A percentile compares a stretch with the other conserved stretches of the same genome.
These are phyloP conservation scores for Vitis amurensis DNA, from an alignment of 164 flowering plant species.

Conservation along the genomic window DNA sequence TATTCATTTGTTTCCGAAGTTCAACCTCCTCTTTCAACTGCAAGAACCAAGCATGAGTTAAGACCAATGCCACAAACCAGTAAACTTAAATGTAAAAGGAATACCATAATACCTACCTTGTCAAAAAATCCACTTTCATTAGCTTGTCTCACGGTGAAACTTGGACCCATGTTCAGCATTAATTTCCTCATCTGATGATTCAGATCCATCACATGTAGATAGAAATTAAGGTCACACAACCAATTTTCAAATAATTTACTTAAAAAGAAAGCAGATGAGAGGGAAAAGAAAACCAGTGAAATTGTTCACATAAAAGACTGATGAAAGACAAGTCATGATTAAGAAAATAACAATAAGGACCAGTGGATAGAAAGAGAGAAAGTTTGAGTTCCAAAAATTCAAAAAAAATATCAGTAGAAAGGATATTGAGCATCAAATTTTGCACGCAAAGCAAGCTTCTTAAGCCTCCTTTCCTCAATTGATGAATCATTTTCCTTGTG, in stretches of 20 bases:
- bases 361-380: background rate
- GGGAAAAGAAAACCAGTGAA: background rate
- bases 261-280: background rate
- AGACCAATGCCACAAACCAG: background rate
- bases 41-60: conserved; percentile 15
- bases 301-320: background rate
- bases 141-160: conserved; percentile 29
- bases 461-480: conserved; percentile 65
- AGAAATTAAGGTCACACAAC: conserved; percentile 50
- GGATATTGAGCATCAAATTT: conserved; percentile 92
- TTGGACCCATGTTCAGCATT: conserved; percentile 35
- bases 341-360: too few relatives aligned
- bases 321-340: too few relatives aligned
- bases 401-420: conserved; percentile 18
- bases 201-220: conserved; percentile 67
- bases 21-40: conserved; percentile 91
- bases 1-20: conserved; percentile 74
- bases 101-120: conserved; percentile 50
- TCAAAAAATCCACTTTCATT: conserved; percentile 62
- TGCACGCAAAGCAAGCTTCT: conserved; percentile 91
- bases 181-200: conserved; percentile 58
- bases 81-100: background rate
- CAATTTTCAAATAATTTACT: background rate
- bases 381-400: background rate
- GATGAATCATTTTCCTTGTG: conserved; percentile 35